These are phyloP conservation scores for Termitomyces eurrhizus DNA, from an alignment of 768 basidiomycete species.

Conservation along the genomic window DNA sequence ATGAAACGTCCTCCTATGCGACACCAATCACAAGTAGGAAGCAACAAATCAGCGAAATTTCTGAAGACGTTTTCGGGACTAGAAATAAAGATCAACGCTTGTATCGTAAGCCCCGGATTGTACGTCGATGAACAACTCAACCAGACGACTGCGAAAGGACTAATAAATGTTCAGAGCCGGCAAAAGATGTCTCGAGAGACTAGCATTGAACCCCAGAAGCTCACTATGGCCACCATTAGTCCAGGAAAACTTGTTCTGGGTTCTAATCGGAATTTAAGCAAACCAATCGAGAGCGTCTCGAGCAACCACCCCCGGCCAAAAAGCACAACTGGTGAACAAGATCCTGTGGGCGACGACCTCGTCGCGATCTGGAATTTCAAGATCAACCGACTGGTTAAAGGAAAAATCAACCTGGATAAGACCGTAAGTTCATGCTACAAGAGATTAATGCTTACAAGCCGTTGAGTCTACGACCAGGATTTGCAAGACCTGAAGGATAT, in stretches of 20 bases:
- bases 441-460: not conserved
- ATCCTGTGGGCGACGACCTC: not conserved
- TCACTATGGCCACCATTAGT: too few species aligned
- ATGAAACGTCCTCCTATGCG: not conserved
- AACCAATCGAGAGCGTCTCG: not conserved
- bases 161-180: not conserved
- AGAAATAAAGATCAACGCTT: not conserved
- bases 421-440: not conserved
- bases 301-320: not conserved
- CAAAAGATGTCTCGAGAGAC: not conserved
- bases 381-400: constrained; percentile 10
- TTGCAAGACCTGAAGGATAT: constrained; percentile 5
- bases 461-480: not conserved
- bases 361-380: constrained; percentile 4
- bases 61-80: not conserved
- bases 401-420: constrained; percentile 1
- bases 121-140: not conserved
- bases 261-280: not conserved
- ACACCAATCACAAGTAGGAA: not conserved
- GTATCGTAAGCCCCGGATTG: not conserved
- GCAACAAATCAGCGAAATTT: constrained; percentile 1
- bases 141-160: not conserved
- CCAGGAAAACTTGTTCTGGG: too few species aligned
- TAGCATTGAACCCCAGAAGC: not conserved
- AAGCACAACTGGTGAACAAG: not conserved